Evolutionary conservation across 305 asterid species (phyloP).

Genomic region (Fraxinus albicans): DNA sequence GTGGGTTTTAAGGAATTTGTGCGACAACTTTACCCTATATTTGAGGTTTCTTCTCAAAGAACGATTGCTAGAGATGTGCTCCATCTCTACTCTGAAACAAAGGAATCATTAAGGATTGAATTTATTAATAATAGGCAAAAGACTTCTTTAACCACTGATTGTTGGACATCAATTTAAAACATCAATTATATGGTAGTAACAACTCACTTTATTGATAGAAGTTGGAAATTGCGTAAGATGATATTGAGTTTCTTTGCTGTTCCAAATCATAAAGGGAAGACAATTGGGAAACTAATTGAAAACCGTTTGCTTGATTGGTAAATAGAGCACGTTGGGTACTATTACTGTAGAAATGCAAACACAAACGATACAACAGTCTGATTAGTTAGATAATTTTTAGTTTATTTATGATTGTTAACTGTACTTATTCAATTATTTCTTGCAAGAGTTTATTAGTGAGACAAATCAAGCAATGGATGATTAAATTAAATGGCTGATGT

Average conservation of each 20-base stretch:
- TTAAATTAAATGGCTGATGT: no score
- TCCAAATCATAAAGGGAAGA: no score
- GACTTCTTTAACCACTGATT: neutral
- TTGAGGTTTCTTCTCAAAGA: neutral
- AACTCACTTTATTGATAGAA: neutral
- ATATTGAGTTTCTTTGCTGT: no score
- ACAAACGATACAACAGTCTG: no score
- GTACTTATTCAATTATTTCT: no score
- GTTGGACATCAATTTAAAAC: neutral
- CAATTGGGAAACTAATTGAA: no score
- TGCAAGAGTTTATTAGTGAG: neutral
- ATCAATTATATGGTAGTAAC: neutral
- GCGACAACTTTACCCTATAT: neutral
- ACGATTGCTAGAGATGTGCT: neutral
- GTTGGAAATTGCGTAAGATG: no score
- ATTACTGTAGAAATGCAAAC: no score
- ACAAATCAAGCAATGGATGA: neutral
- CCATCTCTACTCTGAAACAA: neutral
- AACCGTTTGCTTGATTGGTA: no score
- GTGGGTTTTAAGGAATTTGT: neutral
- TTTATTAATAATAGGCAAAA: neutral
- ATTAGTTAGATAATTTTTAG: no score
- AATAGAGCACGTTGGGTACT: no score
- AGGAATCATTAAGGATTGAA: neutral
- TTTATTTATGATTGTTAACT: no score